Conservation (phyloP, 441 rosid species). For the Croton setiger region DNA sequence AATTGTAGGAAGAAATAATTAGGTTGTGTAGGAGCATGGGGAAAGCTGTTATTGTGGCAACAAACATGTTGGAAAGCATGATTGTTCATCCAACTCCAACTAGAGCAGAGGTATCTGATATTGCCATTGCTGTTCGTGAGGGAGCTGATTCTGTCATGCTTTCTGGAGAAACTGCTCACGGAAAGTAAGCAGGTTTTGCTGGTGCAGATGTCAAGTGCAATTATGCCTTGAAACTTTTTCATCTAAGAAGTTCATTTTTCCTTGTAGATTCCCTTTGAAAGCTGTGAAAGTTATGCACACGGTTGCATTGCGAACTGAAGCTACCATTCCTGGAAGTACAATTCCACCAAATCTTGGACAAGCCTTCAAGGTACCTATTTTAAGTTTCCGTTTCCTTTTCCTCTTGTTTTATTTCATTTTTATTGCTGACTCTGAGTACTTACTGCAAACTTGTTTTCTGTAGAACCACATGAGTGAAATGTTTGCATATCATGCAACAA, state of each 20-base stretch:
- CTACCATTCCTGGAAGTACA: conserved; percentile 68
- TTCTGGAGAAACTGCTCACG: conserved; percentile 98
- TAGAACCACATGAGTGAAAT: conserved; percentile 98
- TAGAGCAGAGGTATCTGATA: conserved; percentile 96
- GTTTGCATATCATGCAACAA: conserved; percentile 99
- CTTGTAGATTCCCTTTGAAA: conserved; percentile 81
- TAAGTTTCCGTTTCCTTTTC: neutral
- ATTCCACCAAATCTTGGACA: conserved; percentile 93
- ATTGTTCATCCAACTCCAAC: conserved; percentile 98
- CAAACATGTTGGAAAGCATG: conserved; percentile 99
- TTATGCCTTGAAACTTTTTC: neutral
- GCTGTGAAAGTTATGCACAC: conserved; percentile 99
- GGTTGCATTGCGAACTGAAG: conserved; percentile 83
- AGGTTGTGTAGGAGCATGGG: conserved; percentile 96
- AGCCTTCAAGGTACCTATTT: conserved; percentile 72
- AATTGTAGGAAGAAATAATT: conserved; percentile 63
- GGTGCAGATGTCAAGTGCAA: neutral
- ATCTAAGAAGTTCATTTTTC: conserved; percentile 19
- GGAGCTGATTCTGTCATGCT: conserved; percentile 99
- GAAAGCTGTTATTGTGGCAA: conserved; percentile 95
- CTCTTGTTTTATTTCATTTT: conserved; percentile 3
- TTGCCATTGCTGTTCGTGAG: conserved; percentile 96
- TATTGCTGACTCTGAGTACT: conserved; percentile 15
- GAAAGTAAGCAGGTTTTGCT: conserved; percentile 55
- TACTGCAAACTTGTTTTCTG: conserved; percentile 24